Base-by-base conservation (phyloP, 345 rosid genomes). In the Populus simonii region DNA sequence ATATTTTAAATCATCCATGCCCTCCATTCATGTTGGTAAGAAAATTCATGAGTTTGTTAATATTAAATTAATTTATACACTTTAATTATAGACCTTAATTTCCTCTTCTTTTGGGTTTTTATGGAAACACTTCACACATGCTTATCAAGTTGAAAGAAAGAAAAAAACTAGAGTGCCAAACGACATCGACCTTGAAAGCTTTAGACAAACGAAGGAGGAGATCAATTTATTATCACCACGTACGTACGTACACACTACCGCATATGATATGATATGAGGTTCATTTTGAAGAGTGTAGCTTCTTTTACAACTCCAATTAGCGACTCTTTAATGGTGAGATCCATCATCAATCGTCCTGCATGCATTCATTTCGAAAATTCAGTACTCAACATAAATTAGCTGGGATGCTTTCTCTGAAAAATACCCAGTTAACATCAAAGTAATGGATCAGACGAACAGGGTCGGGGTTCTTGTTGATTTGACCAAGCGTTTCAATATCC, bases 311-410 rank as follows among this genome's bases (percentile, higher is more conserved):
- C 20, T 4, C 67, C 66, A 6, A 25, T 41, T 41, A 39, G 45
- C 67, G 2, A 41, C 68, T 17, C 22, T 53, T 67, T 66, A 67
- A 35, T 25, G 51, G 6, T 2, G 43, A 53, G 49, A 17, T 65
- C 75, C 83, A 31, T 66, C 74, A 22, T 73, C 36, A 74, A 70
- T 35, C 31, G 66, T 72, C 72, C 86, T 79, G 83, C 75, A 57
- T 79, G 83, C 75, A 57, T 12, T 62, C n/a, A 59, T 23, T 59
- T n/a, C 15, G 7, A 23, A 9, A 59, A 59, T 9, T 59, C 29
- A 59, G 29, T 25, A 0, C 27, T 71, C 74, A 67, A 57, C 27
- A 39, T 31, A 22, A 31, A 3, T 22, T 22, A 55, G 1, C 0
- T 59, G 22, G 47, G 51, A 47, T 47, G 16, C 51, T 15, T 47